Evolutionary conservation across 176 grass and related monocot genomes (phyloP), one percentile per base, ranked within the genome.

Genomic region (Triticum monococcum): DNA sequence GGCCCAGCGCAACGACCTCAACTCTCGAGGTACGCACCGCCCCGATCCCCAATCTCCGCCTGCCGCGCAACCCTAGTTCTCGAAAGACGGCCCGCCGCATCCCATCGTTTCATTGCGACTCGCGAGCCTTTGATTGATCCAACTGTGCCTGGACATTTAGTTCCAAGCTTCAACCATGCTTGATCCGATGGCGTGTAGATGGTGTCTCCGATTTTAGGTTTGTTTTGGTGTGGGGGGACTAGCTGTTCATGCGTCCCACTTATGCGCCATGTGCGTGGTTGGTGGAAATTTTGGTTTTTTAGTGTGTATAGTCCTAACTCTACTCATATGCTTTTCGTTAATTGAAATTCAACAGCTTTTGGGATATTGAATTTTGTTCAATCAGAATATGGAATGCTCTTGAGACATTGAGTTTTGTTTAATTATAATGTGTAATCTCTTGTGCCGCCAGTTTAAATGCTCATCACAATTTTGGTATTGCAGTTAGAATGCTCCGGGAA

Each of bases 1-100:
- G 87, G 94, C 94, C 81, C 89, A 94, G 89, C 81, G 97, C 22
- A 99, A 99, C 94, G 90, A 90, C 59, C 85, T 93, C 94, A 96
- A 96, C 90, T 90, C 90, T 30, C 91, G 67, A 91, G 97, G 97
- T 94, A 59, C 57, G 11, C 92, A 10, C 32, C 2, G 13, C 52
- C 22, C 37, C 78, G 23, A 68, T 30, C 16, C 13, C 80, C 79
- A 20, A 37, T 78, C 25, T 38, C 61, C 17, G 14, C 16, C 30
- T 25, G 38, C 5, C 5, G 46, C 17, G 46, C 10, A 79, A 86
- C 84, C 84, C 84, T 86, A 79, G 62, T 1, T 57, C 38, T 40
- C 3, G 33, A 48, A 69, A 59, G 5, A 30, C 52, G 54, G 64
- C 20, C 72, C 81, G 32, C 68, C 33, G 57, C 23, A 0, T 40